A percentile compares a stretch with the other conserved stretches of the same genome.
Conservation (phyloP, 345 rosid genomes). For the Euphorbia tirucalli region DNA sequence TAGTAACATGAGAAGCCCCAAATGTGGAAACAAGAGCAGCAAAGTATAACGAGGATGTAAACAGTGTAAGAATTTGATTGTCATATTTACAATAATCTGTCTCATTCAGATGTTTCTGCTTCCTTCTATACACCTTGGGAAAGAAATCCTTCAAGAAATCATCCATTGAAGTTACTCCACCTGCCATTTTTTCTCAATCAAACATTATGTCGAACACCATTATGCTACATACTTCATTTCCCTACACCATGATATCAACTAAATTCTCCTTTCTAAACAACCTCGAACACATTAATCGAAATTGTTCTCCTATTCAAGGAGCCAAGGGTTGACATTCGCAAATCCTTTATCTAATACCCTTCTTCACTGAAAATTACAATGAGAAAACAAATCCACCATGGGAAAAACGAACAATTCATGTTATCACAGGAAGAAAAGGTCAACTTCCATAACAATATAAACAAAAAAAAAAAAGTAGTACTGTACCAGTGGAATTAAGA, state of each 20-base stretch:
- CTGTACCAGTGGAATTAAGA: not conserved
- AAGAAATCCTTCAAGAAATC: conserved; percentile 34
- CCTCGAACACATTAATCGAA: no score
- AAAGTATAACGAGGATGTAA: conserved; percentile 58
- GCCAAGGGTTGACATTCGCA: not conserved
- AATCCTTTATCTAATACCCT: not conserved
- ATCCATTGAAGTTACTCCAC: conserved; percentile 27
- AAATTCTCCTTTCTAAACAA: no score
- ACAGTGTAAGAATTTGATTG: conserved; percentile 34
- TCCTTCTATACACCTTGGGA: conserved; percentile 27
- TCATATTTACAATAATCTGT: conserved; percentile 52
- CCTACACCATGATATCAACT: no score
- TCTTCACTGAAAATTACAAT: not conserved
- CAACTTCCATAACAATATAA: not conserved
- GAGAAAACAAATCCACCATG: not conserved
- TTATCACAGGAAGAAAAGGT: not conserved
- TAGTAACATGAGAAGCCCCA: conserved; percentile 43
- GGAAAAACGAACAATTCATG: not conserved
- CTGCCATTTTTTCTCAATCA: conserved; percentile 14
- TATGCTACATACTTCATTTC: not conserved
- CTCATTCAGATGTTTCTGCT: conserved; percentile 30
- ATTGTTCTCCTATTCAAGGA: not conserved
- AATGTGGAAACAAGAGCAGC: conserved; percentile 53
- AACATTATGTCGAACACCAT: no score
- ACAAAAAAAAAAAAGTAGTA: not conserved